Evolutionary conservation across 164 flowering plant genomes (phyloP).

Genomic region (Vitis cinerea): DNA sequence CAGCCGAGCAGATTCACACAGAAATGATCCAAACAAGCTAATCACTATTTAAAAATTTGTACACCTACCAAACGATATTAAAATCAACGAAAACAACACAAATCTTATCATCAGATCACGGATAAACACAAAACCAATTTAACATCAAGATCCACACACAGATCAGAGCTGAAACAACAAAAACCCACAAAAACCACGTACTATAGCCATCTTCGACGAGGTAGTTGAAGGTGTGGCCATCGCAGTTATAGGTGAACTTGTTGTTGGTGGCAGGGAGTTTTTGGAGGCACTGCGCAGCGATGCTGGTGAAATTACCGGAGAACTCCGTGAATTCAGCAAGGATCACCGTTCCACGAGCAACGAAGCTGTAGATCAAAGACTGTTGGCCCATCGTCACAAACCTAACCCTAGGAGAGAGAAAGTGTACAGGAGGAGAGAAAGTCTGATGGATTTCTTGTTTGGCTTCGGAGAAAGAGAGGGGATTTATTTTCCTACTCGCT

Average conservation of each 20-base stretch:
- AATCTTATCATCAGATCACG: not conserved
- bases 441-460: no score
- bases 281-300: slow-evolving; percentile 71
- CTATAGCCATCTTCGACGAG: slow-evolving; percentile 71
- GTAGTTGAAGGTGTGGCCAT: slow-evolving; percentile 62
- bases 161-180: slow-evolving; percentile 7
- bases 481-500: no score
- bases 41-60: not conserved
- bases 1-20: no score
- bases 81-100: no score
- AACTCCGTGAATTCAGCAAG: slow-evolving; percentile 66
- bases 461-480: no score
- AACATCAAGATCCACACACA: not conserved
- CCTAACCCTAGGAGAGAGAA: slow-evolving; percentile 6
- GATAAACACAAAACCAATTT: not conserved
- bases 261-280: slow-evolving; percentile 65
- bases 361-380: slow-evolving; percentile 64
- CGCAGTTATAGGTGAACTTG: slow-evolving; percentile 74
- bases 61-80: no score
- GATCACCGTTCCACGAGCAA: slow-evolving; percentile 60
- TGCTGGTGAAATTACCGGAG: slow-evolving; percentile 59
- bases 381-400: slow-evolving; percentile 49
- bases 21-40: not conserved
- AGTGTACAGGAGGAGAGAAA: not conserved
- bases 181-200: slow-evolving; percentile 10